A percentile compares a stretch with the other conserved stretches of the same genome.
phyloP scores from a whole-genome alignment of 345 rosid species.

The Ceriops decandra region DNA sequence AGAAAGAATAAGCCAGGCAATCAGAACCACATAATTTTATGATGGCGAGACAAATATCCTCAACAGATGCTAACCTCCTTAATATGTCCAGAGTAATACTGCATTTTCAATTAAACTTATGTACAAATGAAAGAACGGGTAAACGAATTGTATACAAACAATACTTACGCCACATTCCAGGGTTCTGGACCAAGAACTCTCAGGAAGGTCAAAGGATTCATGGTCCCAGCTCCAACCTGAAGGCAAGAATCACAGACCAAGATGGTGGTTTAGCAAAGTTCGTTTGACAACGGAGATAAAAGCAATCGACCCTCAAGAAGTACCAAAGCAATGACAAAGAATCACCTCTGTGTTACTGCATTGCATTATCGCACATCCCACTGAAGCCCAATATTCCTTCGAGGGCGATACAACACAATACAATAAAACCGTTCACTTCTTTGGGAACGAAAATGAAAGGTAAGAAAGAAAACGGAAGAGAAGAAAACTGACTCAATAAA shows the following conservation, averaged over 20 bases:
- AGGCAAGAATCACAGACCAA: conserved; percentile 2
- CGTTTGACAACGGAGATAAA: neutral
- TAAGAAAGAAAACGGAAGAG: neutral
- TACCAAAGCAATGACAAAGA: neutral
- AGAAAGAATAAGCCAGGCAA: neutral
- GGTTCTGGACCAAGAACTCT: conserved; percentile 99
- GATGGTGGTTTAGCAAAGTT: neutral
- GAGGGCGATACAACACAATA: conserved; percentile 2
- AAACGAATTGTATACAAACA: conserved; percentile 6
- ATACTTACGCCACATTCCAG: conserved; percentile 89
- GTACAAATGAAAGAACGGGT: neutral
- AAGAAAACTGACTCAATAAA: neutral
- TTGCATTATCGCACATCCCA: conserved; percentile 95
- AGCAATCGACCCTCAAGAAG: too few relatives aligned
- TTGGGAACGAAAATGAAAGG: too few relatives aligned
- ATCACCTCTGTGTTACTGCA: conserved; percentile 92
- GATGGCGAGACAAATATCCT: neutral
- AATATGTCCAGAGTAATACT: neutral
- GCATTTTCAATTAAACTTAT: neutral
- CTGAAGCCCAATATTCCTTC: conserved; percentile 97
- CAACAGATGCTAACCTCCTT: too few relatives aligned
- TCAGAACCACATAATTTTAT: neutral
- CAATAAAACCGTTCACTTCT: neutral
- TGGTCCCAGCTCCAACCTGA: conserved; percentile 97
- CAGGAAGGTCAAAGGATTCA: conserved; percentile 90